Evolutionary conservation across 345 rosid species (phyloP), one percentile per base, ranked within the genome.

Genomic region (Eutrema japonicum): DNA sequence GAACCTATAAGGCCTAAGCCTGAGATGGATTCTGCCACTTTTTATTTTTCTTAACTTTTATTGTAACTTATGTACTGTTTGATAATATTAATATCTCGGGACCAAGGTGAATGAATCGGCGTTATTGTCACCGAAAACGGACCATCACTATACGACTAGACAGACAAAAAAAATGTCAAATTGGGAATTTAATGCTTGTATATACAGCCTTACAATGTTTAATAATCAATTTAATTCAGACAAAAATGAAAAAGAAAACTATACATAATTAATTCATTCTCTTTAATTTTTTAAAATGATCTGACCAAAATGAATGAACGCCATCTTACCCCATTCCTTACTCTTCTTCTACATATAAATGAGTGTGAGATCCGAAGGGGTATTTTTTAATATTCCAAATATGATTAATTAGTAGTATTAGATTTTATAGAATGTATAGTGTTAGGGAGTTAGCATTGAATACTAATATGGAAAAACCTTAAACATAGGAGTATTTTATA

Each of bases 231-330:
- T 18, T 18, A 38, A 6, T 3, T 3, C 22, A 58, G 14, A 30
- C 3, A 3, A 45, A 13, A 32, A 51, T 0, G 10, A 13, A 26
- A 51, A 26, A 10, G 35, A 5, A 51, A 51, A 11, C 35, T 5
- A 11, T 60, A 40, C 11, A 8, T 22, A 60, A 40, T 8, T 26
- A 47, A 7, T 10, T 10, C 30, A 10, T 47, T 64, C 43, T 6
- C n/a, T 11, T 4, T 4, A 36, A 16, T 43, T 30, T 30, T 45
- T n/a, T 30, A 46, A 52, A 46, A 32, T 45, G 14, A 40, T 40
- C 14, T 54, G 71, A 41, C 51, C 40, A 65, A 29, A 65, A 49
- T 36, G 45, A 49, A 49, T 65, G 70, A 51, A 65, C 61, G 29
- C 26, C 61, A 43, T 29, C 50, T 40, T 6, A 16, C 51, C 16